Conservation (phyloP, 148 eudicot species). For the Rhododendron ferrugineum region DNA sequence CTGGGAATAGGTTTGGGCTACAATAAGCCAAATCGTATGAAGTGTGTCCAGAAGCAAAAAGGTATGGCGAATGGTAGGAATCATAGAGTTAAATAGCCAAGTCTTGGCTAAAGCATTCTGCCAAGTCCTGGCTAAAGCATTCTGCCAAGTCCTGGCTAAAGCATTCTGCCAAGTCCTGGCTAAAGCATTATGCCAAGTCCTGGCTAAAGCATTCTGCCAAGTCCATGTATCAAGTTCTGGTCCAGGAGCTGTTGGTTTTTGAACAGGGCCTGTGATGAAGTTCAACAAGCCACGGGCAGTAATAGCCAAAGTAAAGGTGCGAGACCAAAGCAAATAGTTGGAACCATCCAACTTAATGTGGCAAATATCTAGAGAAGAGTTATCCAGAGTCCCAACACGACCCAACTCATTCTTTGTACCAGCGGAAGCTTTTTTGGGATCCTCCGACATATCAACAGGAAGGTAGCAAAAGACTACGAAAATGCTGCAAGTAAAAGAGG, state of each 20-base stretch:
- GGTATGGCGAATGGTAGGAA: too few relatives aligned
- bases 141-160: too few relatives aligned
- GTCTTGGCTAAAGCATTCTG: background rate
- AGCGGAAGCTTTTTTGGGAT: background rate
- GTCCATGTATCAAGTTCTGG: background rate
- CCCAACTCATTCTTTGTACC: background rate
- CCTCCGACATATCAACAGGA: background rate
- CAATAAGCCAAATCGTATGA: too few relatives aligned
- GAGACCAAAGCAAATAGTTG: background rate
- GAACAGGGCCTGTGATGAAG: background rate
- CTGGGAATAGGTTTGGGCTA: background rate
- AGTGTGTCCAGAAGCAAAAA: too few relatives aligned
- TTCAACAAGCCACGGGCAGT: background rate
- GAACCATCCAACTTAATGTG: background rate
- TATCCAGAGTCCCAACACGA: background rate
- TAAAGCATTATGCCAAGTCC: background rate
- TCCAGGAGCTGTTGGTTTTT: background rate
- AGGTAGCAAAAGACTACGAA: too few relatives aligned
- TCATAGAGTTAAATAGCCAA: background rate
- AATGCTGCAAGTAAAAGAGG: too few relatives aligned
- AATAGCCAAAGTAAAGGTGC: background rate
- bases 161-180: background rate
- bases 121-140: too few relatives aligned
- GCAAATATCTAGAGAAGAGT: background rate
- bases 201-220: background rate